These are phyloP conservation scores for Xylaria venustula DNA, from an alignment of 495 filamentous ascomycete genomes.

Conservation along the genomic window DNA sequence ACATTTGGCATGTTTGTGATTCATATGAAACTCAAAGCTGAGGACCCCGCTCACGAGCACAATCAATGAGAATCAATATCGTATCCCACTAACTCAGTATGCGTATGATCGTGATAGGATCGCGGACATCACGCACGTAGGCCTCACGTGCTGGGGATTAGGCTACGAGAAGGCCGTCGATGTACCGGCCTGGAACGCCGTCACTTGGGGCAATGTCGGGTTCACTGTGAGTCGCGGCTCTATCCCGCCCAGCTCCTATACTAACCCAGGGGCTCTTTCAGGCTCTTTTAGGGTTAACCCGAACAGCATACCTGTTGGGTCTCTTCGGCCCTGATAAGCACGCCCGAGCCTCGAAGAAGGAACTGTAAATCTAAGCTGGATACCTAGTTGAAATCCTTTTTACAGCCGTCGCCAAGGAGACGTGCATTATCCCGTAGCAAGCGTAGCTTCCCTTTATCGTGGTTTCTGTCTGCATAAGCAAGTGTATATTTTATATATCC, in stretches of 20 bases:
- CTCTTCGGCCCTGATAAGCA: conserved; percentile 50
- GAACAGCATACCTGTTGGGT: conserved; percentile 57
- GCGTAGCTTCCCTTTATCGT: too few species aligned
- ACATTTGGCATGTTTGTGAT: too few species aligned
- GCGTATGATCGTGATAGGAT: conserved; percentile 27
- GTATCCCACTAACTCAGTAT: not conserved
- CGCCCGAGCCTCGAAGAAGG: conserved; percentile 16
- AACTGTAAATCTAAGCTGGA: not conserved
- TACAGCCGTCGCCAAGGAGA: not conserved
- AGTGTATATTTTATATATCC: too few species aligned
- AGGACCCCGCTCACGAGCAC: too few species aligned
- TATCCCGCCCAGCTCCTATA: not conserved
- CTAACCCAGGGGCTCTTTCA: conserved; percentile 5
- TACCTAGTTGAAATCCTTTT: not conserved
- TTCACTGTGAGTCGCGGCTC: conserved; percentile 46
- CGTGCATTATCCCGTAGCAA: not conserved
- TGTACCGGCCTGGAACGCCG: conserved; percentile 61
- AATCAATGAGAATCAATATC: too few species aligned
- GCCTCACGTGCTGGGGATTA: conserved; percentile 57
- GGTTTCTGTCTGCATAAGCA: too few species aligned
- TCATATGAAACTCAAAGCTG: too few species aligned
- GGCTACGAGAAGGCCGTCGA: conserved; percentile 54
- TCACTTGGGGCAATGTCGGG: conserved; percentile 74
- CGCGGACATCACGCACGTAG: conserved; percentile 70
- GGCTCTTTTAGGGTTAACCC: conserved; percentile 54